Evolutionary conservation across 345 rosid genomes (phyloP), one percentile per base, ranked within the genome.

Genomic region (Gossypium turneri): DNA sequence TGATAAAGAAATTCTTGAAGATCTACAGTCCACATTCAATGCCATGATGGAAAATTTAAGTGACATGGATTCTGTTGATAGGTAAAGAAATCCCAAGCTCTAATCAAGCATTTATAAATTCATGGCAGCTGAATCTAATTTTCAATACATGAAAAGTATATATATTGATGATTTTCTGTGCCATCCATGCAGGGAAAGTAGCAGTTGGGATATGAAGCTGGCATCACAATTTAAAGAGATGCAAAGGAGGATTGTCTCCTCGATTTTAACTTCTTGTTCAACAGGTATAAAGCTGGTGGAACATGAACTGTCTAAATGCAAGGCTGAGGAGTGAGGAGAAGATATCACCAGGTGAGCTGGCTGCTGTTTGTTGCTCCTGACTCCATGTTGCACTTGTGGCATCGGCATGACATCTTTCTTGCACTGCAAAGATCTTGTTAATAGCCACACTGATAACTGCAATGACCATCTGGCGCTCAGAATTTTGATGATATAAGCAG

Each of bases 161-260:
- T 3, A 12, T 8, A 50, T 48, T 4, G 25, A 57, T 34, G 44
- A 16, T 19, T 16, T 25, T 47, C 59, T 45, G 45, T 25, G 22
- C 15, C 1, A 58, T 57, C 65, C 43, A 19, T 80, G 81, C 92
- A 88, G 97, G 69, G 94, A 83, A 59, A 77, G 77, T 27, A 56
- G 34, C 0, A 77, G 78, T 6, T 86, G 95, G 97, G 97, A 90
- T 73, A 90, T 92, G 58, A 88, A 85, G 77, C 56, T 92, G 12
- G 93, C 92, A 2, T 72, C 76, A 72, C 82, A 85, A 76, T 92
- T 69, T 68, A 92, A 87, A 78, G 85, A 81, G 77, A 78, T 59
- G 55, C 94, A 88, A n/a, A 85, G 85, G 76, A 88, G 83, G 83
- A 88, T 92, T 22, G 25, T 90, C 38, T 88, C 97, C 57, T 94